These are phyloP conservation scores for Arachnomyces sp. DNA, from an alignment of 2,329 filamentous ascomycete genomes.

Conservation along the genomic window DNA sequence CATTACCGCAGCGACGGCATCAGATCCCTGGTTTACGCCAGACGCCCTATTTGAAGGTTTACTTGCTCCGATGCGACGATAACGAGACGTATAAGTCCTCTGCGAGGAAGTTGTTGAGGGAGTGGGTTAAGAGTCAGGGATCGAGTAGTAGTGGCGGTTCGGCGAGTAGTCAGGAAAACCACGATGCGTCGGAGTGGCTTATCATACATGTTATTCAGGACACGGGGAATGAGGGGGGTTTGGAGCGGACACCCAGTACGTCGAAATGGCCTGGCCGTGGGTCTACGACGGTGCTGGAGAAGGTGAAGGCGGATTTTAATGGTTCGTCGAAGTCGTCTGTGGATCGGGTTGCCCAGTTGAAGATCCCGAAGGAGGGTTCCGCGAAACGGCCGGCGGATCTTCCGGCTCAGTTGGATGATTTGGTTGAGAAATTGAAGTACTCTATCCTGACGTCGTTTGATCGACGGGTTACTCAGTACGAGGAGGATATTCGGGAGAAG, in stretches of 20 bases:
- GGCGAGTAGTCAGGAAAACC: conserved; percentile 69
- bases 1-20: conserved; percentile 57
- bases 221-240: conserved; percentile 55
- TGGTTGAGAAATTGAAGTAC: conserved; percentile 78
- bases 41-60: conserved; percentile 88
- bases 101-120: conserved; percentile 67
- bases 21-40: conserved; percentile 90
- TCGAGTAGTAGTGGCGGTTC: conserved; percentile 39
- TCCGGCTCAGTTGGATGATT: conserved; percentile 71
- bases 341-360: conserved; percentile 78
- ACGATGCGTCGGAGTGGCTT: conserved; percentile 94
- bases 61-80: conserved; percentile 86
- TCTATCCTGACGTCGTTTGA: conserved; percentile 87
- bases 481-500: conserved; percentile 93
- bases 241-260: conserved; percentile 55
- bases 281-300: conserved; percentile 77
- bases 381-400: conserved; percentile 66
- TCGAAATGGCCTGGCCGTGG: conserved; percentile 70
- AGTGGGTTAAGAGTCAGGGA: conserved; percentile 80
- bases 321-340: conserved; percentile 60
- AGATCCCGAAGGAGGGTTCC: conserved; percentile 51
- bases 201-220: conserved; percentile 91
- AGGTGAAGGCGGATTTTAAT: conserved; percentile 84
- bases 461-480: conserved; percentile 81
- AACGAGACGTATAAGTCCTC: conserved; percentile 84